A percentile compares a stretch with the other conserved stretches of the same genome.
Evolutionary conservation across 1,284 basidiomycete genomes (phyloP).

Genomic region (Tilletia setariae): DNA sequence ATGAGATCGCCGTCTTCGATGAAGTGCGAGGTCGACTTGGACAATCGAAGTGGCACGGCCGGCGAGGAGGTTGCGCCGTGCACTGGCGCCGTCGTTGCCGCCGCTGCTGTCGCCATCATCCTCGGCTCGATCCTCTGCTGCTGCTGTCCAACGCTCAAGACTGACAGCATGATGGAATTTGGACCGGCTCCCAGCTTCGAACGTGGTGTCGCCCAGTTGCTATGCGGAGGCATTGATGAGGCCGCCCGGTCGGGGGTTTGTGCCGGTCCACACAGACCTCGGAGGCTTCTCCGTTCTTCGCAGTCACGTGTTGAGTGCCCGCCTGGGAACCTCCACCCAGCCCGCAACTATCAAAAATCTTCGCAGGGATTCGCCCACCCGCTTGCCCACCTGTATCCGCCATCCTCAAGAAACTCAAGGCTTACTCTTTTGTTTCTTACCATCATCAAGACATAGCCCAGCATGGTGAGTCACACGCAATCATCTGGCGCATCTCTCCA

Average conservation of each 20-base stretch:
- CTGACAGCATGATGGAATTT: no score
- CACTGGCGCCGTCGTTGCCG: neutral
- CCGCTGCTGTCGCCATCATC: neutral
- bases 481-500: neutral
- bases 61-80: neutral
- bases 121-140: neutral
- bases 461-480: neutral
- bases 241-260: no score
- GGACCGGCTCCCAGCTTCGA: neutral
- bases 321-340: no score
- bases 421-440: neutral
- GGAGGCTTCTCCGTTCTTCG: no score
- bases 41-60: no score
- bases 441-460: neutral
- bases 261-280: no score
- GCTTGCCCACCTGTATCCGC: neutral
- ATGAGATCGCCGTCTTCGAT: conserved; percentile 44
- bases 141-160: no score
- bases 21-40: conserved; percentile 12
- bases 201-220: no score
- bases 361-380: neutral
- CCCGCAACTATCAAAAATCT: no score
- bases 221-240: no score
- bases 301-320: no score
- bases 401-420: neutral